Evolutionary conservation across 2,329 filamentous ascomycete species (phyloP), one percentile per base, ranked within the genome.

Genomic region (Cytospora mali): DNA sequence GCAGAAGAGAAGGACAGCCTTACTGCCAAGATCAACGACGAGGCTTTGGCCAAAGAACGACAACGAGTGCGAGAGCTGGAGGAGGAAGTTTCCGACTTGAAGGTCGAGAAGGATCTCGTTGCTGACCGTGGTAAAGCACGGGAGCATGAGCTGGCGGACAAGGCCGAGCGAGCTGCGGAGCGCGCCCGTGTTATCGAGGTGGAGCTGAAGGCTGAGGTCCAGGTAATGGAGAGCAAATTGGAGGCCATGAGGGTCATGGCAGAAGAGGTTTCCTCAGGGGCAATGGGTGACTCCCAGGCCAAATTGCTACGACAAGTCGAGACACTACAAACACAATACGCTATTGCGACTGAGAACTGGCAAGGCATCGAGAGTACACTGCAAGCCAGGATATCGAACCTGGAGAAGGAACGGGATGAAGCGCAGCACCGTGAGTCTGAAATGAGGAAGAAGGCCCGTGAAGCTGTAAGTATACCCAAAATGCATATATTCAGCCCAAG

Each of bases 311-410:
- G 95, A 48, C 96, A 99, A 75, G 90, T 99, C 59, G 95, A 99
- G 78, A 97, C 92, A 0, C 78, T 99, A 42, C 95, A 99, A 75
- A 95, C 91, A 7, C 96, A 99, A 74, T 97, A 99, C 75, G 88
- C 93, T 0, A 88, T 96, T 60, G 95, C 95, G 1, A 95, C 92
- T 68, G 92, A 96, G 71, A 99, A 99, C 70, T 99, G 96, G 95
- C 93, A 97, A 72, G 92, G 93, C 0, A 96, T 99, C 66, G 94
- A 99, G 75, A 86, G 90, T 11, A 96, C 91, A 2, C 77, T 99
- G 33, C 84, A 94, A 56, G 87, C 91, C 25, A 86, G 93, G 62
- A 83, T 95, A 13, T 83, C 88, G 4, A 88, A 81, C 55, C 80
- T 98, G 11, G 95, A 99, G 74, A 95, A 90, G 72, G 96, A 99